Evolutionary conservation across 2,329 filamentous ascomycete genomes (phyloP), one percentile per base, ranked within the genome.

Genomic region (Cordyceps fumosorosea): DNA sequence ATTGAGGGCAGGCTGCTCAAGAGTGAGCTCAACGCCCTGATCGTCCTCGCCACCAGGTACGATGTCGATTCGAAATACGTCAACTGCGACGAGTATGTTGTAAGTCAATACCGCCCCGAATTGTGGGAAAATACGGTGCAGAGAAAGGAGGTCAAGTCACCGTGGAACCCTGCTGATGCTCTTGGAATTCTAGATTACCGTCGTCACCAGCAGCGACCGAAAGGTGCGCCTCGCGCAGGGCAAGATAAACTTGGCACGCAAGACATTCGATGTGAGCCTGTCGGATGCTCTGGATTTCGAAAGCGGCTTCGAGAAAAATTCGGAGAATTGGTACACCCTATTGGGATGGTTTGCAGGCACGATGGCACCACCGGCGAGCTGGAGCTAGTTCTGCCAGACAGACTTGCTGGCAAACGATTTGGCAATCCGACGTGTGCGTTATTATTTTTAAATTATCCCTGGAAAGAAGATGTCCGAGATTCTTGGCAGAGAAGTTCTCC

Each of bases 221-320:
- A 42, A 57, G 29, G 42, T 57, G n/a, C 55, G 55, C 18, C 14
- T 57, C 24, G 55, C 55, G 1, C 55, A 57, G 55, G 47, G 55
- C 6, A 26, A 20, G 10, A 26, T 57, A 8, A 57, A 48, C 6
- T 14, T 57, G 12, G 44, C n/a, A 5, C 3, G 1, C 18, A 47
- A 37, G 6, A 57, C n/a, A 4, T 57, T 56, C 12, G 55, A 57
- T 16, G n/a, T 57, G 42, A 48, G 55, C 44, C 29, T 57, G 7
- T 57, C 55, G 7, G 20, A 12, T 1, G 47, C 34, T 2, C 11
- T 57, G n/a, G 55, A 57, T 24, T 57, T 57, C 16, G 55, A 47
- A 16, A 37, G 10, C 7, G 7, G 18, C 7, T n/a, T 48, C 14
- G 20, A 18, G 11, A 34, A 22, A 0, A 57, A 57, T 10, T 57